These are phyloP conservation scores for Serendipita sp. DNA, from an alignment of 768 basidiomycete species.

Conservation along the genomic window DNA sequence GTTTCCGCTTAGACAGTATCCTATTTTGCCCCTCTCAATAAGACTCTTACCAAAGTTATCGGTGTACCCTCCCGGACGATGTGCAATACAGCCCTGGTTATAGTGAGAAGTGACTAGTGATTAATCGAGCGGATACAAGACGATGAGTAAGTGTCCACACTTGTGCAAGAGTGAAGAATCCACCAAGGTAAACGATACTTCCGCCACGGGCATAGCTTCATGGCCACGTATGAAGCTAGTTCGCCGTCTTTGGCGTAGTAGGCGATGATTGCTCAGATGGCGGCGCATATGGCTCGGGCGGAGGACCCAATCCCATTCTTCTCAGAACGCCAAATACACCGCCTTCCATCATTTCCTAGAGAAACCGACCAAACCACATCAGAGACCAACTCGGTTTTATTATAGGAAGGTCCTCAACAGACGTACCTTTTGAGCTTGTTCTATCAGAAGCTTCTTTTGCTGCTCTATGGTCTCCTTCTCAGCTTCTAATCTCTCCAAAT, in stretches of 20 bases:
- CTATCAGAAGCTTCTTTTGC: not conserved
- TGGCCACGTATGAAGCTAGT: too few relatives aligned
- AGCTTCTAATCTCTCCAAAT: not conserved
- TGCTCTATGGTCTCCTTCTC: not conserved
- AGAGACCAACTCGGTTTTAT: not conserved
- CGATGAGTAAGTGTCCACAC: too few relatives aligned
- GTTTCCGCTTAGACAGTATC: too few relatives aligned
- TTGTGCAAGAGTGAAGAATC: too few relatives aligned
- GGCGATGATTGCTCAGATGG: not conserved
- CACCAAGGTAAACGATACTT: too few relatives aligned
- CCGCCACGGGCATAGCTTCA: too few relatives aligned
- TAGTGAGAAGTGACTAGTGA: too few relatives aligned
- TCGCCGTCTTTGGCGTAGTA: not conserved
- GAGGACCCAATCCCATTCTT: not conserved
- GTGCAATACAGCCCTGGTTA: too few relatives aligned
- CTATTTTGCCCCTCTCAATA: too few relatives aligned
- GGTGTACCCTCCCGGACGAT: too few relatives aligned
- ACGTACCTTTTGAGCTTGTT: not conserved
- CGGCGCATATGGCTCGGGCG: not conserved
- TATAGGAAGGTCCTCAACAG: not conserved
- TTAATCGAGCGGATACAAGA: too few relatives aligned
- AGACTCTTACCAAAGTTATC: too few relatives aligned
- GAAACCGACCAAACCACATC: not conserved
- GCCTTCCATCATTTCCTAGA: not conserved
- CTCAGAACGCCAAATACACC: not conserved